These are phyloP conservation scores for Maudiozyma turicensis DNA, from an alignment of 805 yeast species.

Conservation along the genomic window DNA sequence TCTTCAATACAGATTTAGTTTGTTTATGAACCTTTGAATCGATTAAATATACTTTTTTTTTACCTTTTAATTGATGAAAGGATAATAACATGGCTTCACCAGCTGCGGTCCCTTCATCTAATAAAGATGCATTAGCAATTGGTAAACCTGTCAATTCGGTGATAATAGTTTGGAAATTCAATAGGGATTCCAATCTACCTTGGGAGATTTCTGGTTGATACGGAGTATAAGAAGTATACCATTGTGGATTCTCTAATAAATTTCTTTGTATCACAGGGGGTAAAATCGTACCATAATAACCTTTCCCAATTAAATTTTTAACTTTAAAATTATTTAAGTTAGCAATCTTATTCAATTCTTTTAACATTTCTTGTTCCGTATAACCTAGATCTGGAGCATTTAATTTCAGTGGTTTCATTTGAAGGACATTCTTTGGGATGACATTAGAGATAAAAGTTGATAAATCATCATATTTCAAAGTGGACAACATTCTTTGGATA, in stretches of 20 bases:
- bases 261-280: slow-evolving; percentile 94
- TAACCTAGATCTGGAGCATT: slow-evolving; percentile 59
- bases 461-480: slow-evolving; percentile 57
- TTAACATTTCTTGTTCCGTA: slow-evolving; percentile 73
- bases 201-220: slow-evolving; percentile 98
- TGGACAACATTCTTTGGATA: slow-evolving; percentile 53
- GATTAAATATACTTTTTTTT: slow-evolving; percentile 58
- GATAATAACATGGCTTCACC: slow-evolving; percentile 93
- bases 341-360: slow-evolving; percentile 60
- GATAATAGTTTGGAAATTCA: slow-evolving; percentile 89
- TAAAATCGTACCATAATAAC: slow-evolving; percentile 80
- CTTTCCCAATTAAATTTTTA: slow-evolving; percentile 82
- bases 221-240: slow-evolving; percentile 98
- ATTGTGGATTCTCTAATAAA: slow-evolving; percentile 85
- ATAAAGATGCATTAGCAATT: slow-evolving; percentile 87
- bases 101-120: slow-evolving; percentile 96
- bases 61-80: slow-evolving; percentile 55
- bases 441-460: slow-evolving; percentile 62
- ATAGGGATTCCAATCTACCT: slow-evolving; percentile 82
- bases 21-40: slow-evolving; percentile 77
- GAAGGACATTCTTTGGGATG: slow-evolving; percentile 67
- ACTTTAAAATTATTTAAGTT: slow-evolving; percentile 55
- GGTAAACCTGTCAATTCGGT: slow-evolving; percentile 87
- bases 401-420: slow-evolving; percentile 56
- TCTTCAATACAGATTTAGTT: slow-evolving; percentile 65